phyloP scores from a whole-genome alignment of 225 moss, liverwort and hornwort genomes.

The Asterella californica region DNA sequence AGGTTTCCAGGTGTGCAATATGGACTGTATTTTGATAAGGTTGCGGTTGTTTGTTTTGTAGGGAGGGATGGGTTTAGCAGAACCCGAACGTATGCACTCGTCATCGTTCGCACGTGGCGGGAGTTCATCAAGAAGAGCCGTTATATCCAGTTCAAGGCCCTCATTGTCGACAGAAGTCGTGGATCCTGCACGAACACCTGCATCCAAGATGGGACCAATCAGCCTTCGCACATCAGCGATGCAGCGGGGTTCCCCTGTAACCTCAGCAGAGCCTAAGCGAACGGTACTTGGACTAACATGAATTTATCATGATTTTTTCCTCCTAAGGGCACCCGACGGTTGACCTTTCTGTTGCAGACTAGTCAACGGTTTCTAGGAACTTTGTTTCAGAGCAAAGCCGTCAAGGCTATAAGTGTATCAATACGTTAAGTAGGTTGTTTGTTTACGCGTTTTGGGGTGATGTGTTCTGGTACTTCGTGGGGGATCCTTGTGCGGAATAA shows the following conservation, averaged over 20 bases:
- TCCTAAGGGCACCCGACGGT: background rate
- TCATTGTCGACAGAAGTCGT: constrained; percentile 65
- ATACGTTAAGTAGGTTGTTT: too few species aligned
- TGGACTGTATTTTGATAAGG: background rate
- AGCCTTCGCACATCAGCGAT: constrained; percentile 89
- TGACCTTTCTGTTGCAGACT: background rate
- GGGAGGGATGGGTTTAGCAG: constrained; percentile 58
- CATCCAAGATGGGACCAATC: constrained; percentile 72
- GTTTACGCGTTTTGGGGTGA: too few species aligned
- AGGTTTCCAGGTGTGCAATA: background rate
- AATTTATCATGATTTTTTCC: background rate
- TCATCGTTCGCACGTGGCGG: constrained; percentile 71
- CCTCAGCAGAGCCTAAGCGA: constrained; percentile 91
- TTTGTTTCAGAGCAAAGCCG: background rate
- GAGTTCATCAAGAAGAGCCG: constrained; percentile 78
- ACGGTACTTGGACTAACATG: constrained; percentile 46
- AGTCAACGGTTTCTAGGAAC: background rate
- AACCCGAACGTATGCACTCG: constrained; percentile 69
- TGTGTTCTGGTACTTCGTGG: background rate
- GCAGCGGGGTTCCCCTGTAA: constrained; percentile 84
- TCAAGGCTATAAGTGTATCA: too few species aligned
- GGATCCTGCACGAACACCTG: constrained; percentile 70
- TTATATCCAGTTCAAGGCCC: constrained; percentile 67
- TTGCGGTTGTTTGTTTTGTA: constrained; percentile 22
- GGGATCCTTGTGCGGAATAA: background rate